A percentile compares a stretch with the other conserved stretches of the same genome.
Evolutionary conservation across 2,329 filamentous ascomycete genomes (phyloP).

Genomic region (Aureobasidium leucospermi): DNA sequence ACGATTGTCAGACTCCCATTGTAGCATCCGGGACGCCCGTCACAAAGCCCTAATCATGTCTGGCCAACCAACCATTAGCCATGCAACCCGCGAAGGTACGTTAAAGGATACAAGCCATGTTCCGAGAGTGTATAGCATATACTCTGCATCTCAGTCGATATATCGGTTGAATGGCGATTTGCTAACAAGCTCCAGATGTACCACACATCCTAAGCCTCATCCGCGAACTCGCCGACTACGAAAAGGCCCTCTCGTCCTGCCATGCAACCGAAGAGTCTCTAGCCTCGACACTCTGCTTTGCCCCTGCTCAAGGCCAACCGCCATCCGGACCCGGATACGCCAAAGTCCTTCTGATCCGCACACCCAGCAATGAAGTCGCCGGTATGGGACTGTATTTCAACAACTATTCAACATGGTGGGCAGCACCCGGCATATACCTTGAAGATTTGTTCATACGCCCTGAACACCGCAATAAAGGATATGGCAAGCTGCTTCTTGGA

Average conservation of each 20-base stretch:
- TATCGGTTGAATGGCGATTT: not conserved
- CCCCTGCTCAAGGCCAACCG: slow-evolving; percentile 37
- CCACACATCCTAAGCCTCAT: slow-evolving; percentile 75
- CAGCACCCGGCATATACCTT: slow-evolving; percentile 81
- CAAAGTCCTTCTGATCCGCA: slow-evolving; percentile 61
- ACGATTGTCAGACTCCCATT: too few relatives aligned
- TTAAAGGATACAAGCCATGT: not conserved
- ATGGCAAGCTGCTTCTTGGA: slow-evolving; percentile 67
- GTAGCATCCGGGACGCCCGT: not conserved
- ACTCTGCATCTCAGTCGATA: not conserved
- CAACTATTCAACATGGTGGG: slow-evolving; percentile 91
- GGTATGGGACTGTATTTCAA: slow-evolving; percentile 90
- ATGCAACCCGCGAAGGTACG: slow-evolving; percentile 54
- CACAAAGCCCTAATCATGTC: not conserved
- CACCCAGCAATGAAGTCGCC: slow-evolving; percentile 40
- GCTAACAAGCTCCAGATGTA: slow-evolving; percentile 54
- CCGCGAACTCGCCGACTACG: slow-evolving; percentile 79
- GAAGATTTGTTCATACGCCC: slow-evolving; percentile 85
- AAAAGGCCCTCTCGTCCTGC: slow-evolving; percentile 66
- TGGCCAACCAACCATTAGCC: slow-evolving; percentile 40
- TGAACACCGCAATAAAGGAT: slow-evolving; percentile 64
- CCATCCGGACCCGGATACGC: slow-evolving; percentile 52
- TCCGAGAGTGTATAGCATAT: not conserved
- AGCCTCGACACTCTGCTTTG: slow-evolving; percentile 70
- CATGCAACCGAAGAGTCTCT: slow-evolving; percentile 73